Percentiles rank a stretch among this genome's conserved stretches.
phyloP scores from a whole-genome alignment of 192 early-diverging fungal species.

The Backusella luteola region DNA sequence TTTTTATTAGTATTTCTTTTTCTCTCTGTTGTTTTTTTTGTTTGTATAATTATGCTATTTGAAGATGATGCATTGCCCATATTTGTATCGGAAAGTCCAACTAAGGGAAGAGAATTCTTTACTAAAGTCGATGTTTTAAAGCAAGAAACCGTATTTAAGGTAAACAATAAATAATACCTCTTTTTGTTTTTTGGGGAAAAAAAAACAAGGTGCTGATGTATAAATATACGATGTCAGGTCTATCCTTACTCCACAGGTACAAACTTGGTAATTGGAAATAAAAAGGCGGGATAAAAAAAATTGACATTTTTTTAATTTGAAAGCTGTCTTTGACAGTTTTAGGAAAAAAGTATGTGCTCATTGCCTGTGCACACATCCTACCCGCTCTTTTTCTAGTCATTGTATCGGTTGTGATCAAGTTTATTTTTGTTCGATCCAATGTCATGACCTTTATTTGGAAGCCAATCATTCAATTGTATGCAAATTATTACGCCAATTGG shows the following conservation, averaged over 20 bases:
- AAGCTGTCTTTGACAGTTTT: constrained; percentile 58
- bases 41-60: not conserved
- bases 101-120: constrained; percentile 13
- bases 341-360: constrained; percentile 61
- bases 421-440: constrained; percentile 54
- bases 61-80: constrained; percentile 4
- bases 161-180: not conserved
- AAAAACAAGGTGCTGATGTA: not conserved
- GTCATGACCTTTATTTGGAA: constrained; percentile 37
- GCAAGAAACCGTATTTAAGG: not conserved
- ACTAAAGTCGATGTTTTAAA: not conserved
- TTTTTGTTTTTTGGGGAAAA: not conserved
- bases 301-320: not conserved
- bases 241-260: constrained; percentile 31
- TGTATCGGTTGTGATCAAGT: constrained; percentile 62
- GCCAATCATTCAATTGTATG: constrained; percentile 46
- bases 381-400: constrained; percentile 45
- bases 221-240: not conserved
- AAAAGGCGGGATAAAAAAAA: not conserved
- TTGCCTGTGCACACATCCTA: constrained; percentile 55
- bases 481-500: constrained; percentile 48
- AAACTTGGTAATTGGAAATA: not conserved
- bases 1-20: not conserved
- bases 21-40: not conserved
- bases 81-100: not conserved